Conservation (phyloP, 208 protist genomes). For the Trichomonas gallinae region DNA sequence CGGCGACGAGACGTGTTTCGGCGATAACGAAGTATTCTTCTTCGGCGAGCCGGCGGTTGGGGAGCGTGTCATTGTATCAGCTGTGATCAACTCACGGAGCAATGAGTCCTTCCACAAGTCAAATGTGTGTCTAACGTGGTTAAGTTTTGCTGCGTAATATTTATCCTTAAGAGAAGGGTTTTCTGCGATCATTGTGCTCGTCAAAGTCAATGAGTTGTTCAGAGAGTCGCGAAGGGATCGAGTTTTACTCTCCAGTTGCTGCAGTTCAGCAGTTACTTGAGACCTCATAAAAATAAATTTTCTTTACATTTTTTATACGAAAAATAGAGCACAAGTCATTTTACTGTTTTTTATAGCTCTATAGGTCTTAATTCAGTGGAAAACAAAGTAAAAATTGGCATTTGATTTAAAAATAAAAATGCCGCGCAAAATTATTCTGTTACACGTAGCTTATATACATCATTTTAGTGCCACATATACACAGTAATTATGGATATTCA, state of each 20-base stretch:
- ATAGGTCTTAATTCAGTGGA: too few relatives aligned
- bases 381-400: too few relatives aligned
- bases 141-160: not conserved
- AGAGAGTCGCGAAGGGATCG: not conserved
- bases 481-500: too few relatives aligned
- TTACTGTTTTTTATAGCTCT: too few relatives aligned
- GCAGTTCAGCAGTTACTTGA: not conserved
- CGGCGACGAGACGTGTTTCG: not conserved
- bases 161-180: not conserved
- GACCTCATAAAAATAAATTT: not conserved
- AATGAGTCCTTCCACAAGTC: not conserved
- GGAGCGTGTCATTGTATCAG: not conserved
- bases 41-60: not conserved
- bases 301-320: not conserved
- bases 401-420: too few relatives aligned
- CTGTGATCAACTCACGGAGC: not conserved
- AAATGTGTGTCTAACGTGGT: not conserved
- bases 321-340: too few relatives aligned
- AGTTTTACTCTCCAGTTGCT: not conserved
- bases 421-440: too few relatives aligned
- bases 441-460: too few relatives aligned
- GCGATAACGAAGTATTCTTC: not conserved
- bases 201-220: not conserved
- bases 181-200: not conserved
- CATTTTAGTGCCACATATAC: too few relatives aligned